Conservation (phyloP, 2,329 filamentous ascomycete genomes). For the Trichophyton schoenleinii region DNA sequence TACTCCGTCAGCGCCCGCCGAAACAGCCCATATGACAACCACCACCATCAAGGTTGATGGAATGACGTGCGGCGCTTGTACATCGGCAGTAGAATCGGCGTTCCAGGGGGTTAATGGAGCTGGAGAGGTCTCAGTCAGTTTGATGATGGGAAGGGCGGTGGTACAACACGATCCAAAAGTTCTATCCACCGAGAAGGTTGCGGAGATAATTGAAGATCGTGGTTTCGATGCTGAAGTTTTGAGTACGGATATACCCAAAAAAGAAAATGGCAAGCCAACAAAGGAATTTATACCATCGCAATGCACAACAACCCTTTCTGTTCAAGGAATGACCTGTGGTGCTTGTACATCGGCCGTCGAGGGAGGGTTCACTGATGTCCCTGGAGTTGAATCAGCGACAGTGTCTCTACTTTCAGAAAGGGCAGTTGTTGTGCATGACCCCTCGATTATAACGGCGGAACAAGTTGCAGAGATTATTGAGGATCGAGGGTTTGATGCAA, state of each 20-base stretch:
- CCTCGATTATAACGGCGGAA: slow-evolving; percentile 37
- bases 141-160: slow-evolving; percentile 94
- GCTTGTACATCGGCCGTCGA: slow-evolving; percentile 81
- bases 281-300: slow-evolving; percentile 22
- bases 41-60: slow-evolving; percentile 85
- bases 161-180: slow-evolving; percentile 71
- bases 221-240: slow-evolving; percentile 86
- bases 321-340: slow-evolving; percentile 85
- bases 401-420: slow-evolving; percentile 75
- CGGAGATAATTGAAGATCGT: slow-evolving; percentile 78
- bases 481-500: slow-evolving; percentile 38
- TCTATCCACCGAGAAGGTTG: slow-evolving; percentile 62
- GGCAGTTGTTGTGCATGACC: slow-evolving; percentile 73
- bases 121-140: slow-evolving; percentile 75
- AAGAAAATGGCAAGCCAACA: slow-evolving; percentile 30
- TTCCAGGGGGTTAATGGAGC: slow-evolving; percentile 74
- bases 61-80: slow-evolving; percentile 82
- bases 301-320: slow-evolving; percentile 60
- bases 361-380: slow-evolving; percentile 60
- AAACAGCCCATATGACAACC: slow-evolving; percentile 55
- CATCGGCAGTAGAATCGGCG: slow-evolving; percentile 83
- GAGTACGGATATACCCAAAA: slow-evolving; percentile 60
- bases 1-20: neutral
- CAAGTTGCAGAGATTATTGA: slow-evolving; percentile 40
- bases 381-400: slow-evolving; percentile 62